A percentile compares a stretch with the other conserved stretches of the same genome.
Conservation (phyloP, 352 stramenopile genomes). For the Pythium pyrilobum region DNA sequence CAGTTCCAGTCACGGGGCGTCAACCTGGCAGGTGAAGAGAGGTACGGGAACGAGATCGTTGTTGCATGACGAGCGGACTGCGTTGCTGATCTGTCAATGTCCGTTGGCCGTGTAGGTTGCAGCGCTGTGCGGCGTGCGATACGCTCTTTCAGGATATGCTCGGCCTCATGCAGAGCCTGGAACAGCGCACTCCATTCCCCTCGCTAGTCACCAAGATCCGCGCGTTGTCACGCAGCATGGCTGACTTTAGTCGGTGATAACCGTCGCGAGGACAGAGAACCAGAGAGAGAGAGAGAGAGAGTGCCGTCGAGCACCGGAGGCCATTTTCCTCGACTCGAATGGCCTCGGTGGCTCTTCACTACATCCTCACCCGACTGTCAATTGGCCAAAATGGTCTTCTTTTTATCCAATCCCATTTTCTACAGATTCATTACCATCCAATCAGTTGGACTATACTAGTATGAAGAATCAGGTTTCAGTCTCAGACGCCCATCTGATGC, state of each 20-base stretch:
- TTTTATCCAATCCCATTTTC: no score
- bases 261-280: background rate
- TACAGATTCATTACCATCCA: no score
- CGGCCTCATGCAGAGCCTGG: conserved; percentile 31
- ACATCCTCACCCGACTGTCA: no score
- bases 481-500: no score
- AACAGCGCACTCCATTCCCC: conserved; percentile 23
- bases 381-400: no score
- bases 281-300: background rate
- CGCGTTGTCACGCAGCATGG: conserved; percentile 33
- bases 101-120: conserved; percentile 20
- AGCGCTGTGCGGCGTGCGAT: conserved; percentile 61
- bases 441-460: no score
- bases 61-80: no score
- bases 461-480: no score
- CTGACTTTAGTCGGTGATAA: conserved; percentile 33
- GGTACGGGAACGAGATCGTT: conserved; percentile 24
- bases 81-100: no score
- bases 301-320: no score
- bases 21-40: conserved; percentile 69
- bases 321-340: no score
- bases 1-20: conserved; percentile 50
- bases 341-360: no score
- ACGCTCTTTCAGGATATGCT: conserved; percentile 66
- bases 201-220: conserved; percentile 45